Base-by-base conservation (phyloP, 192 early-diverging fungal genomes). In the Coemansia asiatica region DNA sequence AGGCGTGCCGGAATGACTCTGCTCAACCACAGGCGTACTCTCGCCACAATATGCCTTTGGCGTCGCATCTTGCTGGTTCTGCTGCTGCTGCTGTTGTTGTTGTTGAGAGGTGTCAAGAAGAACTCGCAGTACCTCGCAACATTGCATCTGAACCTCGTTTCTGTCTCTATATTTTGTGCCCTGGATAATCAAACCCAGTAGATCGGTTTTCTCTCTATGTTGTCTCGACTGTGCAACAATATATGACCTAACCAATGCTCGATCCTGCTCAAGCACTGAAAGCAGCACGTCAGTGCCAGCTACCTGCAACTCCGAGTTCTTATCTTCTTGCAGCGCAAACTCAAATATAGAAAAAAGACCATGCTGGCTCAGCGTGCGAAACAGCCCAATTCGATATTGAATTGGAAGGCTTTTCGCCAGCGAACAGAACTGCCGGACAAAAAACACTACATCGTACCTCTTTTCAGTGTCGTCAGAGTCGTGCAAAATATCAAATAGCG, bases 261-360 rank as follows among this genome's bases (percentile, higher is more conserved):
- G 85, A 61, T 98, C 91, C 60, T 92, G 88, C 31, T 95, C 93
- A 54, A 94, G 71, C 4, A 95, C 79, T 4, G 86, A 76, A 22
- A 85, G 67, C 49, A 95, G 75, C 40, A 95, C 87, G 21, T 92
- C 88, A 15, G 88, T 76, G 53, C 85, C 86, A 18, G 88, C 87
- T 31, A 81, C 77, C 61, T 86, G 87, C 16, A 94, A 75, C 9
- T 72, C 60, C 25, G 63, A 57, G 57, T 90, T 84, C 7, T 46
- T 22, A 6, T 72, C 51, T 44, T 89, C 80, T 12, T 68, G 81
- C 38, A 97, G 69, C 1, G 88, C 87, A 64, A 82, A 77, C 55
- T 92, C 89, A 50, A 98, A 85, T 16, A 94, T 70, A 56, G 84
- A 72, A 69, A 96, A 94, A 12, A 96, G 67, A 5, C 95, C 95